These are phyloP conservation scores for Rhodotorula sp. DNA, from an alignment of 1,284 basidiomycete species.

Conservation along the genomic window DNA sequence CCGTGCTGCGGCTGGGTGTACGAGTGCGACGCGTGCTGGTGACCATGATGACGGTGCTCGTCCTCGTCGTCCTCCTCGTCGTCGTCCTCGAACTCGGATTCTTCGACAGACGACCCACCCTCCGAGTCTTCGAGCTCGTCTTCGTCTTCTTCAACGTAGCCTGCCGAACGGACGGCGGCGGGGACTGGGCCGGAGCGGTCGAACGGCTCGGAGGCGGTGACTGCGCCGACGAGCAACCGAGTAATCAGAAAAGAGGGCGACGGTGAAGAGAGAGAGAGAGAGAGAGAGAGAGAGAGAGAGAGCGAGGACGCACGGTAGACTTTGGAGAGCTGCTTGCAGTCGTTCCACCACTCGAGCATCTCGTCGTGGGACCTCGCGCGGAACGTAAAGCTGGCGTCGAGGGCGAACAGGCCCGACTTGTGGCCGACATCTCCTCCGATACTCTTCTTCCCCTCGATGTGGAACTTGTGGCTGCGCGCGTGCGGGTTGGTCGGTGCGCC, in stretches of 20 bases:
- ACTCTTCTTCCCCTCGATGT: slow-evolving; percentile 85
- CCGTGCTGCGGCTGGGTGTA: slow-evolving; percentile 13
- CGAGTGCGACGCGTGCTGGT: slow-evolving; percentile 49
- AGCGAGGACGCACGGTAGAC: slow-evolving; percentile 58
- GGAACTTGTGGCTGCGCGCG: slow-evolving; percentile 87
- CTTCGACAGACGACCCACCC: slow-evolving; percentile 64
- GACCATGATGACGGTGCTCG: slow-evolving; percentile 42
- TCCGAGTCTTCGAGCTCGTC: slow-evolving; percentile 67
- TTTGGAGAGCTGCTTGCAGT: slow-evolving; percentile 92
- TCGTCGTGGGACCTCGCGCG: slow-evolving; percentile 85
- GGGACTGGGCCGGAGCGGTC: slow-evolving; percentile 89
- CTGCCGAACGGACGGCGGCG: slow-evolving; percentile 83
- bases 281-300: background rate
- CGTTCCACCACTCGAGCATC: slow-evolving; percentile 99
- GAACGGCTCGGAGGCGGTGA: slow-evolving; percentile 91
- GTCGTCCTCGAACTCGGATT: slow-evolving; percentile 53
- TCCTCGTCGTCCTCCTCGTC: slow-evolving; percentile 51
- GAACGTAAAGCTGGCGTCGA: slow-evolving; percentile 79
- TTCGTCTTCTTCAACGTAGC: slow-evolving; percentile 66
- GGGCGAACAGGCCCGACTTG: slow-evolving; percentile 50
- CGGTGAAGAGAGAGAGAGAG: background rate
- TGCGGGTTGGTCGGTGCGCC: slow-evolving; percentile 77
- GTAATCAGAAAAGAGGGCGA: slow-evolving; percentile 72
- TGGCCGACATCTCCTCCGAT: slow-evolving; percentile 41
- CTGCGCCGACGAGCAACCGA: slow-evolving; percentile 38